Evolutionary conservation across 805 yeast genomes (phyloP).

Genomic region (Suhomyces sp.): DNA sequence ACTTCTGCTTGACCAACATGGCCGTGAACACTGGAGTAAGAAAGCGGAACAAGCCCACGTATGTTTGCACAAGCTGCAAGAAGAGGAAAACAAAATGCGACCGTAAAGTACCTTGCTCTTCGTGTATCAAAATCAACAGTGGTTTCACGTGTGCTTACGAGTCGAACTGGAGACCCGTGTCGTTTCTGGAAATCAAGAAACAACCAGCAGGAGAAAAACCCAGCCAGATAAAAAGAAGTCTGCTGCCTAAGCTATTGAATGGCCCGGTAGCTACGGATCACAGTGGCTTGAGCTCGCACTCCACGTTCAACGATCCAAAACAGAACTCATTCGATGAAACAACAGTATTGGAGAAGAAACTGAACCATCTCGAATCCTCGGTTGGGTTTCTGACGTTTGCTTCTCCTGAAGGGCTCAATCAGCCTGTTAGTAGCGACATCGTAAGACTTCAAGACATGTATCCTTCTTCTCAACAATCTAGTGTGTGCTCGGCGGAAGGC

Average conservation of each 20-base stretch:
- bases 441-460: conserved; percentile 22
- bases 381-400: not conserved
- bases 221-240: not conserved
- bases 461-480: conserved; percentile 14
- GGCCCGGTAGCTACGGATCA: not conserved
- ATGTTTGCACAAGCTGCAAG: conserved; percentile 32
- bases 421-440: conserved; percentile 9
- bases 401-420: not conserved
- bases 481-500: conserved; percentile 27
- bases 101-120: conserved; percentile 23
- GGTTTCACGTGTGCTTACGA: conserved; percentile 21
- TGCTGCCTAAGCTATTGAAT: not conserved
- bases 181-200: not conserved
- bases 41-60: conserved; percentile 21
- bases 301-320: not conserved
- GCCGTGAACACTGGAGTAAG: conserved; percentile 1
- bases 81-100: conserved; percentile 34
- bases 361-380: conserved; percentile 5
- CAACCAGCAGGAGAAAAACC: not conserved
- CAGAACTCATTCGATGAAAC: conserved; percentile 2
- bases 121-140: conserved; percentile 20
- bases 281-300: not conserved
- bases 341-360: conserved; percentile 6
- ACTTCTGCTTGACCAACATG: not conserved
- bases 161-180: conserved; percentile 10